Percentiles rank a stretch among this genome's conserved stretches.
Conservation (phyloP, 2,329 filamentous ascomycete genomes). For the Colletotrichum paranaense region DNA sequence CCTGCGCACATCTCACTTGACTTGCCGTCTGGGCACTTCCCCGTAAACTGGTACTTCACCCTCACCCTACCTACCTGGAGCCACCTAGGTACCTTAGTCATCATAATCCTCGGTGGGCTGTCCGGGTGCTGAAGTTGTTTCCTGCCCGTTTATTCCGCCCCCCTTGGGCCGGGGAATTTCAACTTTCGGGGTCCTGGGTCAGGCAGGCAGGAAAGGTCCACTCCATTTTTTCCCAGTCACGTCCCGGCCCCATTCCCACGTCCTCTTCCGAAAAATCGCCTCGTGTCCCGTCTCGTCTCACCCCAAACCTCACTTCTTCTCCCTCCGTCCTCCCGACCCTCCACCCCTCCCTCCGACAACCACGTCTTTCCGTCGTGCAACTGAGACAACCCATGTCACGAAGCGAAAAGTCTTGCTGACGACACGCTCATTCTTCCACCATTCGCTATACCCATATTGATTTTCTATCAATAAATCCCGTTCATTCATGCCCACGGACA, state of each 20-base stretch:
- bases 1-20: not conserved
- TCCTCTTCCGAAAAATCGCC: slow-evolving; percentile 34
- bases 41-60: not conserved
- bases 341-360: not conserved
- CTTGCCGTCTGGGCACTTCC: not conserved
- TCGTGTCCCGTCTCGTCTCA: slow-evolving; percentile 34
- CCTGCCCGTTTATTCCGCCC: not conserved
- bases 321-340: slow-evolving; percentile 18
- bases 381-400: not conserved
- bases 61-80: too few species aligned
- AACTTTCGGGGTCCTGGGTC: slow-evolving; percentile 32
- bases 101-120: not conserved
- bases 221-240: slow-evolving; percentile 27
- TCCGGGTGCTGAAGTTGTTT: not conserved
- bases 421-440: not conserved
- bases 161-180: slow-evolving; percentile 22
- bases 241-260: slow-evolving; percentile 29
- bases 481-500: not conserved
- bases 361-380: slow-evolving; percentile 1
- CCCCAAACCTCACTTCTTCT: slow-evolving; percentile 17
- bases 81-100: not conserved
- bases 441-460: not conserved
- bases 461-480: not conserved
- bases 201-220: not conserved
- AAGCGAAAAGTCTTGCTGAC: not conserved